Evolutionary conservation across 768 basidiomycete genomes (phyloP).

Genomic region (Dioszegia hungarica): DNA sequence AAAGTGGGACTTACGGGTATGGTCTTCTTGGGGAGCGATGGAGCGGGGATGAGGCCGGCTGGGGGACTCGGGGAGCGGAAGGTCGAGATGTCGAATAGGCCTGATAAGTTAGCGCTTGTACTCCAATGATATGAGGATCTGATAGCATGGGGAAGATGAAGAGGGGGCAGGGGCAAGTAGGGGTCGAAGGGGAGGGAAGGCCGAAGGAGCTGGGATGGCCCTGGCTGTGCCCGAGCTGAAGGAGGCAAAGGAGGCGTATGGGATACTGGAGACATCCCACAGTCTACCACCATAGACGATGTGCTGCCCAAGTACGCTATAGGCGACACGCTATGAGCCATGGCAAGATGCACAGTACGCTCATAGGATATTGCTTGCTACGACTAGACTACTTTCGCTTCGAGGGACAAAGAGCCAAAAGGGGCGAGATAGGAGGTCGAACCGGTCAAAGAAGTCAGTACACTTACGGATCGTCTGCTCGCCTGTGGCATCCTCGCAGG

Average conservation of each 20-base stretch:
- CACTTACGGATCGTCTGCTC: conserved; percentile 28
- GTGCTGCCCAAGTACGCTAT: too few species aligned
- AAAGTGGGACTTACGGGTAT: not conserved
- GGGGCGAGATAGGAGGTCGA: not conserved
- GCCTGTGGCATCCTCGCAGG: conserved; percentile 22
- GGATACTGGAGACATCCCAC: too few species aligned
- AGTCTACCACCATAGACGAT: too few species aligned
- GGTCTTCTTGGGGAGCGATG: conserved; percentile 7
- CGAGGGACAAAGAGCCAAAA: not conserved
- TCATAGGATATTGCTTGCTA: not conserved
- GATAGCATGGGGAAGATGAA: too few species aligned
- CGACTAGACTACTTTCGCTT: not conserved
- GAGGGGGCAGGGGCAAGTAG: too few species aligned
- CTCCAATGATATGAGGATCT: not conserved
- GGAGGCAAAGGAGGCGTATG: not conserved
- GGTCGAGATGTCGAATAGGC: conserved; percentile 25
- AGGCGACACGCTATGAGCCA: too few species aligned
- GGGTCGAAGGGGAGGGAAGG: not conserved
- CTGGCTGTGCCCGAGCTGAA: too few species aligned
- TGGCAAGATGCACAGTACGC: not conserved
- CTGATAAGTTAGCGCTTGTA: conserved; percentile 12
- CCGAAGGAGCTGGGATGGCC: too few species aligned
- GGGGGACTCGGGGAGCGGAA: conserved; percentile 32
- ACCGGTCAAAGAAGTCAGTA: not conserved
- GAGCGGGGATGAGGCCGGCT: conserved; percentile 10